These are phyloP conservation scores for Anacardium occidentale DNA, from an alignment of 345 rosid species.

Conservation along the genomic window DNA sequence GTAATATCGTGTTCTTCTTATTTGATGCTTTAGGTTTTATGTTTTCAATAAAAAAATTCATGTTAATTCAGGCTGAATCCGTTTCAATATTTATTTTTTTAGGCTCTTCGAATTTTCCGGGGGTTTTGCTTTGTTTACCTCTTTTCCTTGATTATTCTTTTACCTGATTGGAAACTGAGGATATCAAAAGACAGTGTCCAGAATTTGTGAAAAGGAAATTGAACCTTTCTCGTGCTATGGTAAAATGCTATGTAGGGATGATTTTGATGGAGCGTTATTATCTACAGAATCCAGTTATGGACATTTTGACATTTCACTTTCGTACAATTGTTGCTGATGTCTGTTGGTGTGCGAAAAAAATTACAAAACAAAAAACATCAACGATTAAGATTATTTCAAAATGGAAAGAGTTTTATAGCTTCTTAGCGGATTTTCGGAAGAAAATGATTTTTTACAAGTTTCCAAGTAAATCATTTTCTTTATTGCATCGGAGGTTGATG, in stretches of 20 bases:
- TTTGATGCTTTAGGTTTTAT: neutral
- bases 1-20: neutral
- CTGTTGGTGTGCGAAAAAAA: neutral
- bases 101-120: neutral
- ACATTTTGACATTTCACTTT: neutral
- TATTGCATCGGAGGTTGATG: neutral
- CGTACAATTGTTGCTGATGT: no score
- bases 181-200: neutral
- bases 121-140: neutral
- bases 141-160: neutral
- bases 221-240: neutral
- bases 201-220: neutral
- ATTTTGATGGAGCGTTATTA: neutral
- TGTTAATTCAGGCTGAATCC: neutral
- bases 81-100: constrained; percentile 2
- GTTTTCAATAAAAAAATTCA: neutral
- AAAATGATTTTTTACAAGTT: neutral
- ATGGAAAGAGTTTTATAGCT: neutral
- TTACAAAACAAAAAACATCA: constrained; percentile 22
- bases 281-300: neutral
- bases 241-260: neutral
- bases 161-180: neutral
- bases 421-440: neutral
- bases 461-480: neutral
- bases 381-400: neutral